These are phyloP conservation scores for Tolypocladium inflatum DNA, from an alignment of 2,329 filamentous ascomycete species.

Conservation along the genomic window DNA sequence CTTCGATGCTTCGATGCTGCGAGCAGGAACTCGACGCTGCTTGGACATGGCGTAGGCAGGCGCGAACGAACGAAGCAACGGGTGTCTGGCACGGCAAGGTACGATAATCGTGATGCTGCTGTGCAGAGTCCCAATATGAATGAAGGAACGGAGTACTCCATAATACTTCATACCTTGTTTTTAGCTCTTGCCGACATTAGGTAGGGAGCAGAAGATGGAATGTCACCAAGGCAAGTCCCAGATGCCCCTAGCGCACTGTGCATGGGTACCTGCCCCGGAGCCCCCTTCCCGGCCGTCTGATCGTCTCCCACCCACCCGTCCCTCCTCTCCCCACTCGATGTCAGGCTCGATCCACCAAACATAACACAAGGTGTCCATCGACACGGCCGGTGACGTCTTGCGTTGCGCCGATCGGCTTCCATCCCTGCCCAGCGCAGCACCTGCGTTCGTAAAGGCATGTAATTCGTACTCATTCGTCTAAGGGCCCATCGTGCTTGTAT, in stretches of 20 bases:
- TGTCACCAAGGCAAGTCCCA: too few relatives aligned
- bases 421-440: slow-evolving; percentile 9
- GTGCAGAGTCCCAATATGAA: too few relatives aligned
- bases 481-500: background rate
- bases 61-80: too few relatives aligned
- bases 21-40: background rate
- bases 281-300: too few relatives aligned
- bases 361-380: background rate
- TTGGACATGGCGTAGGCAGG: background rate
- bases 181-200: too few relatives aligned
- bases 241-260: background rate
- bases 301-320: background rate
- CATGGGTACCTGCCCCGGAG: background rate
- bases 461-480: background rate
- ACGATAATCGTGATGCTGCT: too few relatives aligned
- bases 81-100: background rate
- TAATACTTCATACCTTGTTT: too few relatives aligned
- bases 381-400: slow-evolving; percentile 4
- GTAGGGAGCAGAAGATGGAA: too few relatives aligned
- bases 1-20: background rate
- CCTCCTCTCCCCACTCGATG: background rate
- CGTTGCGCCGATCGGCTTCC: slow-evolving; percentile 9
- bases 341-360: background rate
- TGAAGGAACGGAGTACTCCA: too few relatives aligned
- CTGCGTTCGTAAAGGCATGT: background rate